These are phyloP conservation scores for Tanacetum coccineum DNA, from an alignment of 129 eudicot genomes.

Conservation along the genomic window DNA sequence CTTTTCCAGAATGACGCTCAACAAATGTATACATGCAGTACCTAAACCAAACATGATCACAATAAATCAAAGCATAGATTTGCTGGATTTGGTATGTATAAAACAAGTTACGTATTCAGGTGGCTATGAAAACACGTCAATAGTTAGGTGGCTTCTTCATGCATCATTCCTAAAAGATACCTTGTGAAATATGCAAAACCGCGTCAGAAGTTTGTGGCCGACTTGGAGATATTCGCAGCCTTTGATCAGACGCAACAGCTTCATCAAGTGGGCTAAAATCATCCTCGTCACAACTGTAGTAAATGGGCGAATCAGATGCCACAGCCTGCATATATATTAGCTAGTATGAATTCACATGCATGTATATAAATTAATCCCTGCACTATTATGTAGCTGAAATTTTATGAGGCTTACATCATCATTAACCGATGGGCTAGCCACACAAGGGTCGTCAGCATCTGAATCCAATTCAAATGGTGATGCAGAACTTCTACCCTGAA, in stretches of 20 bases:
- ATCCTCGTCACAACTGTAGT: slow-evolving; percentile 69
- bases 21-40: slow-evolving; percentile 31
- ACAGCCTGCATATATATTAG: slow-evolving; percentile 42
- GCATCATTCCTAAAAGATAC: slow-evolving; percentile 20
- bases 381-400: neutral
- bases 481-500: slow-evolving; percentile 55
- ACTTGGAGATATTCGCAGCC: slow-evolving; percentile 19
- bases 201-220: slow-evolving; percentile 27
- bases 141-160: too few species aligned
- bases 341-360: neutral
- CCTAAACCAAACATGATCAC: slow-evolving; percentile 26
- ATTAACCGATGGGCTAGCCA: slow-evolving; percentile 39
- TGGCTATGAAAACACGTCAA: too few species aligned
- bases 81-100: too few species aligned
- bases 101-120: too few species aligned
- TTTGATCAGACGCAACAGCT: slow-evolving; percentile 27
- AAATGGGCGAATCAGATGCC: slow-evolving; percentile 47
- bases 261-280: slow-evolving; percentile 31
- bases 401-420: slow-evolving; percentile 49
- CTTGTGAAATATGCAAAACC: slow-evolving; percentile 34
- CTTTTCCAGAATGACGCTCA: slow-evolving; percentile 43
- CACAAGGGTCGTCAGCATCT: slow-evolving; percentile 47
- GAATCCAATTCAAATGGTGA: slow-evolving; percentile 47
- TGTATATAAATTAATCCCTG: neutral
- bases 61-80: neutral